Base-by-base conservation (phyloP, 2,329 filamentous ascomycete species). In the Colletotrichum australisinense region DNA sequence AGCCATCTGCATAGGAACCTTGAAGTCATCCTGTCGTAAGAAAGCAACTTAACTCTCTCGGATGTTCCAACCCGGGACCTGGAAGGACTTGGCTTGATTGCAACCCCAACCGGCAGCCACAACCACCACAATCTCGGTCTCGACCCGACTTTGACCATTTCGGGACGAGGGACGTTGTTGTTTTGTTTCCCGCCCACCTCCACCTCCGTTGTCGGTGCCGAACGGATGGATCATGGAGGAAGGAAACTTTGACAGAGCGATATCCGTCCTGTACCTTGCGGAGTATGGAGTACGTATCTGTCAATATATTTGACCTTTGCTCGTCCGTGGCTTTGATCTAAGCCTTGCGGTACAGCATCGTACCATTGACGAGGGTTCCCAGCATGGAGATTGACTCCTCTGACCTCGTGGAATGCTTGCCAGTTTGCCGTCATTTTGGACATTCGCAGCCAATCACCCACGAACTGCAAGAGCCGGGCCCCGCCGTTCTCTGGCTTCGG, bases 331-430 rank as follows among this genome's bases (percentile, higher is more conserved):
- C 35, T 56, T 26, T 30, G 38, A 30, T 35, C 26, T 63, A 35
- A 64, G 64, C 57, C 24, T 57, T 65, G 67, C 28, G 26, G 30
- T 55, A 42, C 55, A 38, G 66, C 14, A 59, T 53, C 28, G 42
- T 49, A 19, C 42, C 42, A 49, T 35, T 11, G 60, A 52, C 60
- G 26, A 52, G 56, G 69, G 30, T 60, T 42, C 52, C 52, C 55
- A 53, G 42, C 30, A 64, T 59, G 59, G 66, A 72, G 53, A 53
- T 59, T 64, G 53, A 14, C 19, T 59, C 66, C 69, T 42, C 38
- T 19, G 38, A 42, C 38, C 38, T 69, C 42, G n/a, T 72, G 66
- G 69, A 72, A 59, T 69, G 69, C 66, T 52, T 55, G 53, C n/a
- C 38, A 69, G 24, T 60, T 49, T 64, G 59, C 66, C 22, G 30